A percentile compares a stretch with the other conserved stretches of the same genome.
Evolutionary conservation across 805 yeast species (phyloP).

Genomic region (Candida corydali): DNA sequence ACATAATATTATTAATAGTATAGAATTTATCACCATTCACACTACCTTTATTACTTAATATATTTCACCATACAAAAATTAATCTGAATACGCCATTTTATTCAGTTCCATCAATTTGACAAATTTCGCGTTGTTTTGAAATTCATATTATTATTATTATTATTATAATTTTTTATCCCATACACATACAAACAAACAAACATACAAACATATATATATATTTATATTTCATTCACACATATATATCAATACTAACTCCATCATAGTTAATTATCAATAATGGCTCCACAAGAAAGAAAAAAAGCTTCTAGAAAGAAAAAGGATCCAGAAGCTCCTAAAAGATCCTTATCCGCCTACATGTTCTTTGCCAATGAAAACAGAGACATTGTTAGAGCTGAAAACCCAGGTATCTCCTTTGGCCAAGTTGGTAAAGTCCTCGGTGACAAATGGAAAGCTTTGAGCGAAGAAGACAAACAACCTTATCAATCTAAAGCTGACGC

Average conservation of each 20-base stretch:
- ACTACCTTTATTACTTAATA: neutral
- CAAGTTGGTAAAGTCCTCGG: constrained; percentile 94
- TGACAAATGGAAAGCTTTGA: constrained; percentile 92
- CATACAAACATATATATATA: no score
- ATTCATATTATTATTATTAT: neutral
- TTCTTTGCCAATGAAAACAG: constrained; percentile 97
- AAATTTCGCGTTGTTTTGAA: neutral
- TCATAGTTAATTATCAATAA: constrained; percentile 4
- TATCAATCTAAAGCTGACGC: constrained; percentile 91
- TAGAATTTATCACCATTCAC: neutral
- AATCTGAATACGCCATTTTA: no score
- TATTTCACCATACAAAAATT: no score
- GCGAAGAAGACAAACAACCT: constrained; percentile 78
- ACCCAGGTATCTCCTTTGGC: constrained; percentile 94
- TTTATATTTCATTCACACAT: no score
- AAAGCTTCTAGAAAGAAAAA: constrained; percentile 45
- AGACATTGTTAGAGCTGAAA: constrained; percentile 91
- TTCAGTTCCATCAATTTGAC: neutral
- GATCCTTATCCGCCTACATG: constrained; percentile 97
- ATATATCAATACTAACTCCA: neutral
- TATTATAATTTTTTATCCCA: no score
- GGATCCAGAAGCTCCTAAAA: constrained; percentile 99
- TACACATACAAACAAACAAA: no score
- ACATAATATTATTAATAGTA: neutral
- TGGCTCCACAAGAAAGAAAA: constrained; percentile 30